Conservation (phyloP, 768 basidiomycete genomes). For the Dentipellis fragilis region DNA sequence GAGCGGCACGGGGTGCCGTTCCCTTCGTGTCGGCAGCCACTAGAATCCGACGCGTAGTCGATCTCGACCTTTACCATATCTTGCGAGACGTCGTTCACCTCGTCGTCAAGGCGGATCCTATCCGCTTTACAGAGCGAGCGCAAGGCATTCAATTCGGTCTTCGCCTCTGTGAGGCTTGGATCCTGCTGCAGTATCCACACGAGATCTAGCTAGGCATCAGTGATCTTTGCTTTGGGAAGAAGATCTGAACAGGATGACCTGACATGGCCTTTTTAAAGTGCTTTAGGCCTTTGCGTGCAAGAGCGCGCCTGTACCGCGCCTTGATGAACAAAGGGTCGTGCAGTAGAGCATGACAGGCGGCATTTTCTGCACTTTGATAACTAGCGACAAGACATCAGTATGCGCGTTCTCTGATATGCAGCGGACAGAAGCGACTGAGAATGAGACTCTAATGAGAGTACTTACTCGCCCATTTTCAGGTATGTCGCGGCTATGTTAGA, state of each 20-base stretch:
- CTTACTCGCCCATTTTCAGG: slow-evolving; percentile 27
- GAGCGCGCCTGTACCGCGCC: slow-evolving; percentile 25
- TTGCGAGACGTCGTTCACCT: slow-evolving; percentile 12
- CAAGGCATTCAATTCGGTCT: slow-evolving; percentile 13
- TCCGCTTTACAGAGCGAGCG: not conserved
- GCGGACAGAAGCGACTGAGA: not conserved
- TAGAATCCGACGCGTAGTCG: slow-evolving; percentile 40
- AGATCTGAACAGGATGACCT: not conserved
- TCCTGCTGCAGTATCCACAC: slow-evolving; percentile 18
- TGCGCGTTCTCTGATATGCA: not conserved
- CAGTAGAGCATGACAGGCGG: slow-evolving; percentile 10
- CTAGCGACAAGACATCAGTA: slow-evolving; percentile 7
- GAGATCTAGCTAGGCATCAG: slow-evolving; percentile 19
- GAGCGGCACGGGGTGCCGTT: slow-evolving; percentile 44
- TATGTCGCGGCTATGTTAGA: slow-evolving; percentile 33
- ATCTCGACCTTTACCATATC: slow-evolving; percentile 26
- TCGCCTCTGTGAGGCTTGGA: slow-evolving; percentile 15
- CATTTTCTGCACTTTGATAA: slow-evolving; percentile 20
- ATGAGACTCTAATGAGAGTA: not conserved
- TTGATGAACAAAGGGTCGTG: slow-evolving; percentile 22
- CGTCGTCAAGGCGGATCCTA: slow-evolving; percentile 3
- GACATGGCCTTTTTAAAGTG: not conserved
- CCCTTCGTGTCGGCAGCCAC: slow-evolving; percentile 41
- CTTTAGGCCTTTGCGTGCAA: slow-evolving; percentile 23
- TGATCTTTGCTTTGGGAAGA: not conserved